A percentile compares a stretch with the other conserved stretches of the same genome.
Conservation (phyloP, 257 asterid genomes). For the Marsdenia floribunda region DNA sequence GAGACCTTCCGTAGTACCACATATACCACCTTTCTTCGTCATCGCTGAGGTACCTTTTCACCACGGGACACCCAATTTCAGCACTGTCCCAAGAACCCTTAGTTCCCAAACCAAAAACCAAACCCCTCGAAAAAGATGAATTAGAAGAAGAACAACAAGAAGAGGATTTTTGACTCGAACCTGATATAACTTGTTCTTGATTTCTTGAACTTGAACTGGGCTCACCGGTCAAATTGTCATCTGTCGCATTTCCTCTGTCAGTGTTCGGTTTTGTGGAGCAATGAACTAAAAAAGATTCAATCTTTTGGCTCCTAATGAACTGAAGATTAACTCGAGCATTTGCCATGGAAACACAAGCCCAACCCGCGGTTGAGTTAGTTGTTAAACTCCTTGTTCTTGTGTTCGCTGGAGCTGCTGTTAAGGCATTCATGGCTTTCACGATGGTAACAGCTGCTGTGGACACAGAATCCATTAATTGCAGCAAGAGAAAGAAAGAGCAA, state of each 20-base stretch:
- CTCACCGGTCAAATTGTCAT: constrained; percentile 23
- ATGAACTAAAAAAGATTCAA: constrained; percentile 27
- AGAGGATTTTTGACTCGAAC: constrained; percentile 14
- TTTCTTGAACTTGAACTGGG: constrained; percentile 28
- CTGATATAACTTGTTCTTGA: constrained; percentile 29
- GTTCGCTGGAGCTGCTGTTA: constrained; percentile 8
- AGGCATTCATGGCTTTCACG: constrained; percentile 11
- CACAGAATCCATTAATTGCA: constrained; percentile 19
- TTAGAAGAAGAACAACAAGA: constrained; percentile 20
- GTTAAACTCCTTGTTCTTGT: constrained; percentile 24
- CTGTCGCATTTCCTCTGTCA: constrained; percentile 36
- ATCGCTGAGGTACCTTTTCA: constrained; percentile 76
- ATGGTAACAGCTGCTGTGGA: constrained; percentile 5
- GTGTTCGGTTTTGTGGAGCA: constrained; percentile 59
- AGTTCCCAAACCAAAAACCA: constrained; percentile 60
- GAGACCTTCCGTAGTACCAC: constrained; percentile 79
- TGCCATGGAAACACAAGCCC: constrained; percentile 9
- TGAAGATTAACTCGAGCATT: not conserved
- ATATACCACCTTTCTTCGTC: constrained; percentile 88
- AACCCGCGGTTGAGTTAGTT: constrained; percentile 28
- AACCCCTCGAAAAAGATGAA: constrained; percentile 57
- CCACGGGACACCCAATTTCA: constrained; percentile 88
- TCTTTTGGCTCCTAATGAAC: constrained; percentile 18
- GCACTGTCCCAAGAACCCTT: constrained; percentile 60
- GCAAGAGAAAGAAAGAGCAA: not conserved